Percentiles rank a stretch among this genome's conserved stretches.
These are phyloP conservation scores for Podaxis carcinomalis DNA, from an alignment of 768 basidiomycete genomes.

Conservation along the genomic window DNA sequence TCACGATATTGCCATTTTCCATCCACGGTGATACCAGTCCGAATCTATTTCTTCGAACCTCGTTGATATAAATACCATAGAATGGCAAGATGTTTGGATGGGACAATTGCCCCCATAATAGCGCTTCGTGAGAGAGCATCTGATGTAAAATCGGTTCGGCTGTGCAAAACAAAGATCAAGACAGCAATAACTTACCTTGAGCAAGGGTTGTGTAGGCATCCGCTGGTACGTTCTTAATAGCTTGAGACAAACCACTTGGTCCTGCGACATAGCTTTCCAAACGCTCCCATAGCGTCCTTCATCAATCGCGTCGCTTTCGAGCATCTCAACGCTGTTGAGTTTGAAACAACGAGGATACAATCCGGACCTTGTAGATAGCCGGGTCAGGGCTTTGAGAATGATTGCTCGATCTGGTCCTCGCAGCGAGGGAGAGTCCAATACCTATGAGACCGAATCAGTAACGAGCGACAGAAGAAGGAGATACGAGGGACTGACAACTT, in stretches of 20 bases:
- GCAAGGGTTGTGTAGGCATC: slow-evolving; percentile 15
- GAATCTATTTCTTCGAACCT: slow-evolving; percentile 5
- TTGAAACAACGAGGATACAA: slow-evolving; percentile 26
- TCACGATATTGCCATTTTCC: slow-evolving; percentile 15
- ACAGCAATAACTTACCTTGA: slow-evolving; percentile 18
- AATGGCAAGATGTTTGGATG: slow-evolving; percentile 18
- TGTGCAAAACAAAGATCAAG: not conserved
- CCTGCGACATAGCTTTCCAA: slow-evolving; percentile 21
- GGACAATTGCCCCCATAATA: slow-evolving; percentile 15
- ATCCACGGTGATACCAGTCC: slow-evolving; percentile 17
- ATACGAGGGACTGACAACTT: slow-evolving; percentile 5
- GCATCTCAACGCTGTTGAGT: slow-evolving; percentile 15
- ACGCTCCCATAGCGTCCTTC: slow-evolving; percentile 26
- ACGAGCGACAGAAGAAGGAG: not conserved
- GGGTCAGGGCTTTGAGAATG: slow-evolving; percentile 10
- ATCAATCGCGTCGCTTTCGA: slow-evolving; percentile 14
- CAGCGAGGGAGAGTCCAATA: slow-evolving; percentile 5
- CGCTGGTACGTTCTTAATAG: slow-evolving; percentile 21
- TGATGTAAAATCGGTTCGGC: not conserved
- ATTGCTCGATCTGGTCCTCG: not conserved
- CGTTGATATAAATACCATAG: slow-evolving; percentile 14
- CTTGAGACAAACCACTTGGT: slow-evolving; percentile 23
- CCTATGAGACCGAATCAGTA: not conserved
- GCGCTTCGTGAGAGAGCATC: slow-evolving; percentile 13
- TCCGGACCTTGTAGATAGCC: slow-evolving; percentile 22